phyloP scores from a whole-genome alignment of 2,329 filamentous ascomycete genomes.

The Nigrograna mackinnonii region DNA sequence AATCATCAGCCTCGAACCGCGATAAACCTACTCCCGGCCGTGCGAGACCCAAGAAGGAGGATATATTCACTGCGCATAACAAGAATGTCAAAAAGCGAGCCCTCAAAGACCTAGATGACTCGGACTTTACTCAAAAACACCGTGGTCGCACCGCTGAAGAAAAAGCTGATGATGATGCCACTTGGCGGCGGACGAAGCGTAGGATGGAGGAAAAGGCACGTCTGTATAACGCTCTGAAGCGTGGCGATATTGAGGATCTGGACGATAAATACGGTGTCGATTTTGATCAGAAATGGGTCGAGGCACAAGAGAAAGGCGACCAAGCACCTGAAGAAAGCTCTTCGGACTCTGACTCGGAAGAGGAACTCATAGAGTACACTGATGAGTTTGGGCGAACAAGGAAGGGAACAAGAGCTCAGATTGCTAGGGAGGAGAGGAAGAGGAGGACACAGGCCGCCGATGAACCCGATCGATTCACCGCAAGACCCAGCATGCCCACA shows the following conservation, averaged over 20 bases:
- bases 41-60: conserved; percentile 62
- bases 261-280: conserved; percentile 74
- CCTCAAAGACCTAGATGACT: conserved; percentile 60
- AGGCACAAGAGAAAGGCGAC: conserved; percentile 56
- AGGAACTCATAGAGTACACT: conserved; percentile 79
- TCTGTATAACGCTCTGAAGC: conserved; percentile 86
- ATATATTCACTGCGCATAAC: conserved; percentile 71
- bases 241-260: conserved; percentile 73
- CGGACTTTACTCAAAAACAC: conserved; percentile 64
- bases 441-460: conserved; percentile 59
- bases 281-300: conserved; percentile 95
- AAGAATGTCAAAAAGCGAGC: conserved; percentile 66
- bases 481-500: conserved; percentile 66
- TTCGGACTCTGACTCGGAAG: conserved; percentile 42
- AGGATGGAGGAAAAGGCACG: conserved; percentile 90
- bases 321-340: conserved; percentile 36
- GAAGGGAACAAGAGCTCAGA: conserved; percentile 71
- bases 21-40: conserved; percentile 54
- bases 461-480: conserved; percentile 70
- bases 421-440: conserved; percentile 64
- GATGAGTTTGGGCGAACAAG: conserved; percentile 92
- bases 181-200: conserved; percentile 69
- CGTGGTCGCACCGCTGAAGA: conserved; percentile 57
- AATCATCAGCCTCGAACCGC: conserved; percentile 49
- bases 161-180: conserved; percentile 60